phyloP scores from a whole-genome alignment of 805 yeast genomes.

The Barnettozyma botsteinii region DNA sequence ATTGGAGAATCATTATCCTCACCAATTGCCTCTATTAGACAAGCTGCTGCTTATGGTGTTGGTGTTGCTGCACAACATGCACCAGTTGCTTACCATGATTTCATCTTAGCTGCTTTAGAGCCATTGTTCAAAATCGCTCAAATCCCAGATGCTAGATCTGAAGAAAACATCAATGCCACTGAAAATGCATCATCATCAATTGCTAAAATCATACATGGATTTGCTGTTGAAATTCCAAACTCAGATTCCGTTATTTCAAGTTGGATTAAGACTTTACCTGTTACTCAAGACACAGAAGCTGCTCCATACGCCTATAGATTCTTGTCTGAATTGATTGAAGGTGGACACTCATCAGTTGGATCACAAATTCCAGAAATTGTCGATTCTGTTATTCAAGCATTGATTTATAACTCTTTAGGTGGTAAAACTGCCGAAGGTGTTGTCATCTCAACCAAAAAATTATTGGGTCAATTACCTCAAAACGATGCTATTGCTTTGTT shows the following conservation, averaged over 20 bases:
- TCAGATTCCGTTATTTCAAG: slow-evolving; percentile 55
- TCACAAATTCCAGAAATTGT: slow-evolving; percentile 54
- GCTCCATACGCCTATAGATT: slow-evolving; percentile 81
- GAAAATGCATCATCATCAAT: slow-evolving; percentile 81
- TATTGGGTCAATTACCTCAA: slow-evolving; percentile 62
- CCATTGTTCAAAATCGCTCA: slow-evolving; percentile 67
- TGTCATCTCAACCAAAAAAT: slow-evolving; percentile 55
- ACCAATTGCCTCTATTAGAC: slow-evolving; percentile 69
- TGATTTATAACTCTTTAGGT: slow-evolving; percentile 56
- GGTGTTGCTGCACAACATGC: slow-evolving; percentile 87
- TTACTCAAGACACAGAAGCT: slow-evolving; percentile 78
- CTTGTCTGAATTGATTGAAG: slow-evolving; percentile 63
- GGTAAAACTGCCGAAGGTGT: slow-evolving; percentile 69
- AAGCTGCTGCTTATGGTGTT: slow-evolving; percentile 77
- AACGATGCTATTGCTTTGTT: slow-evolving; percentile 60
- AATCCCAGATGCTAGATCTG: slow-evolving; percentile 79
- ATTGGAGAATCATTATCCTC: slow-evolving; percentile 63
- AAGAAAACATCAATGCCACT: slow-evolving; percentile 79
- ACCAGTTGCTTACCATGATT: slow-evolving; percentile 53
- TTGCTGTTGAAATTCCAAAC: slow-evolving; percentile 54
- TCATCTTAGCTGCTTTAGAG: slow-evolving; percentile 65
- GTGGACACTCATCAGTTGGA: slow-evolving; percentile 53
- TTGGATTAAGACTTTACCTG: slow-evolving; percentile 82
- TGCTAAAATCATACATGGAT: slow-evolving; percentile 71
- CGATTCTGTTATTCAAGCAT: slow-evolving; percentile 67